Base-by-base conservation (phyloP, 192 early-diverging fungal species). In the Coemansia sp. region DNA sequence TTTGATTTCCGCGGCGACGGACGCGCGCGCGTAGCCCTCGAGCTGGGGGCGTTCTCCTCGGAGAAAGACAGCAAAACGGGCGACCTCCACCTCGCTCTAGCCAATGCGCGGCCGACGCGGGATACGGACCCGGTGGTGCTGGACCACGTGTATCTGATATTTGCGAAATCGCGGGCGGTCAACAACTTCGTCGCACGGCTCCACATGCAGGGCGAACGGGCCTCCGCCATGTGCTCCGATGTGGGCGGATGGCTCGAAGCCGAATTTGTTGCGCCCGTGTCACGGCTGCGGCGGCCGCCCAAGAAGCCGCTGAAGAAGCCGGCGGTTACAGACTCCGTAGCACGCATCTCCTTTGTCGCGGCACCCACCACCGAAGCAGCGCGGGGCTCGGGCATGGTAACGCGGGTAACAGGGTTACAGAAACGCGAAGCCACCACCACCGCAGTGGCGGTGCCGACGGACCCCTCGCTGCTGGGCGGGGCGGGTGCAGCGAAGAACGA, bases 1-100 rank as follows among this genome's bases (percentile, higher is more conserved):
- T 80, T 80, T 69, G 78, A 80, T 42, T 80, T 80, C 56, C 68
- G 73, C 41, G 78, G 78, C 51, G 73, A 80, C 44, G 78, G 78
- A 1, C 72, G 73, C 0, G 78, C 78, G 1, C 78, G 78, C 27
- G 78, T 80, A 11, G 78, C 78, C 0, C 39, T 80, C 14, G 68
- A 75, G 33, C 63, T 80, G 1, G 78, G 78, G 0, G 78, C 78
- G 4, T 80, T 80, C 39, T 75, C 78, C 29, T 75, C 78, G 3
- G 73, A 80, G 61, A 79, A 80, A 29, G 73, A 75, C 48, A 69
- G 51, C 56, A 19, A 29, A 33, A n/a, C 61, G 35, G 24, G 17
- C 54, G 27, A 45, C 19, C 39, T 11, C 13, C 48, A 51, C 14
- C 1, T 16, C 13, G 13, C 13, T 2, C 40, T 42, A 9, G 0